These are phyloP conservation scores for Teratosphaeria viscida DNA, from an alignment of 2,329 filamentous ascomycete species.

Conservation along the genomic window DNA sequence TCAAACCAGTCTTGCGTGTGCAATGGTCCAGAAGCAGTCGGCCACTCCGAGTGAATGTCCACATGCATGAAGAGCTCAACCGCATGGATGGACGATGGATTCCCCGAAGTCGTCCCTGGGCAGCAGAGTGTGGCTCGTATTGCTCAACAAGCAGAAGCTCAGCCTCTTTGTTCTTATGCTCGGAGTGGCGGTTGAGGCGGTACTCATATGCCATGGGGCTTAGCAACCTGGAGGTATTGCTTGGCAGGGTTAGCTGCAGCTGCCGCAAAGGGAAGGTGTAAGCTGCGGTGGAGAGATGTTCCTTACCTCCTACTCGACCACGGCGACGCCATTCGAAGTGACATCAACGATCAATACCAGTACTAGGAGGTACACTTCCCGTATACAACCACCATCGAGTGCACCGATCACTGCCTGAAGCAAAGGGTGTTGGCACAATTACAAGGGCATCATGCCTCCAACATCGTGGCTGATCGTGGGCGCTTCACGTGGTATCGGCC, in stretches of 20 bases:
- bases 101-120: neutral
- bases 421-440: neutral
- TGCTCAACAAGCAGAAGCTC: neutral
- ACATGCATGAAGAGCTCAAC: neutral
- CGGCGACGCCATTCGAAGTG: neutral
- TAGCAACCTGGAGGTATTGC: neutral
- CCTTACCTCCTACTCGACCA: neutral
- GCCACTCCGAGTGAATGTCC: too few species aligned
- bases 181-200: too few species aligned
- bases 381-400: neutral
- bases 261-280: neutral
- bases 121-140: too few species aligned
- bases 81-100: neutral
- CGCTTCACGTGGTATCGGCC: constrained; percentile 39
- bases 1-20: too few species aligned
- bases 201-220: neutral
- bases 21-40: too few species aligned
- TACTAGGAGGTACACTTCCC: too few species aligned
- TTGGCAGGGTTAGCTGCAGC: neutral
- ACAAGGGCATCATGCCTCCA: neutral
- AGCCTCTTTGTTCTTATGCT: neutral
- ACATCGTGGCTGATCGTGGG: constrained; percentile 37
- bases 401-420: neutral
- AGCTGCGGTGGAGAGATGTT: neutral
- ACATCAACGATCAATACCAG: neutral